Evolutionary conservation across 352 stramenopile genomes (phyloP), one percentile per base, ranked within the genome.

Genomic region (Elongisporangium anandrum): DNA sequence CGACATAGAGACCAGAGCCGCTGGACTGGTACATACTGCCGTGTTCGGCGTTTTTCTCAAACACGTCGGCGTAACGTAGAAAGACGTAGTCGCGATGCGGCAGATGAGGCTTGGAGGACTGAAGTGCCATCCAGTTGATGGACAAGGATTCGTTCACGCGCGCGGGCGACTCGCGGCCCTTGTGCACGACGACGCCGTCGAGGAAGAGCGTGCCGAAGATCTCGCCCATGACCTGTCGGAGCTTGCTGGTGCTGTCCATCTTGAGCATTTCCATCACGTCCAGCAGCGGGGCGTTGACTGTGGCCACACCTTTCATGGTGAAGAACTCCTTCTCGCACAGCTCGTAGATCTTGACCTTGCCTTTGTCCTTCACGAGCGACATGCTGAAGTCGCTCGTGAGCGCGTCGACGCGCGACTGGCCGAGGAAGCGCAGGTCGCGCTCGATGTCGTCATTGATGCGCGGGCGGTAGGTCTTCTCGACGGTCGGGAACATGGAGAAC

Each of bases 71-170:
- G 56, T 95, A 95, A 15, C 81, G 75, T 54, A 95, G 50, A 60
- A 92, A 93, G n/a, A 95, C 81, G 58, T 95, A 95, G 80, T 95
- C 85, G 23, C 85, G 81, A 64, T 95, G 85, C 20, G 83, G 85
- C 23, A 95, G 58, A 56, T 93, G 87, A 3, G 85, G 80, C 68
- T 93, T 95, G 56, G 81, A 86, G 9, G 81, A 74, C 57, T 93
- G 85, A 20, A 93, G 65, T 22, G 83, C 81, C 52, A 87, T 93
- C 85, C 83, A 95, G 69, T 85, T 87, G 55, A 95, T 79, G 9
- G 81, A 85, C 2, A 95, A 63, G 45, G 66, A 77, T 63, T 95
- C 85, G 54, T 93, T 72, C 52, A 78, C 71, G 16, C 81, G 67
- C 50, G 71, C 72, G 2, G 73, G 51, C 15, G 73, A 72, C 10